Evolutionary conservation across 1,284 basidiomycete species (phyloP), one percentile per base, ranked within the genome.

Genomic region (Agroathelia rolfsii): DNA sequence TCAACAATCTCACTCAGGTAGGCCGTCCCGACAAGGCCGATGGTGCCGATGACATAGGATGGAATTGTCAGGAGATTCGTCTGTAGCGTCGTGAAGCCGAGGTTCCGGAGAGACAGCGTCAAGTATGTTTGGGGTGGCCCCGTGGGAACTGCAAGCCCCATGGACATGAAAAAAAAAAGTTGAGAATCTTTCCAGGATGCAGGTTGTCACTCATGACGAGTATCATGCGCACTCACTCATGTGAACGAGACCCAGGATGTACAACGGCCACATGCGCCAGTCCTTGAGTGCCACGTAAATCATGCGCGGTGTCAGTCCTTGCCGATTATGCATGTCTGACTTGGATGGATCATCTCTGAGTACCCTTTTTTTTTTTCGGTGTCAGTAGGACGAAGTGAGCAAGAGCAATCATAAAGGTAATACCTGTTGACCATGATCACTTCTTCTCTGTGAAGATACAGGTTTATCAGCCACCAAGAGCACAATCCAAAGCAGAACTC

Each of bases 241-340:
- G 39, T 66, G 63, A 11, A 57, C 49, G 8, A 69, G 40, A 9
- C 65, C 66, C 14, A 72, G 52, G 12, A 58, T 42, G 40, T 74
- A 73, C 12, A 74, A 37, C 0, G 73, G 72, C 70, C 72, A 76
- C 40, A 76, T 50, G 30, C 63, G 52, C 59, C 66, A 72, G 45
- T 75, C 70, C 15, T 50, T 52, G 7, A 75, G 31, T 8, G 65
- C 61, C 27, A 51, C 43, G 47, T 55, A 66, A 16, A 74, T 62
- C 58, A 65, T 67, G 28, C 42, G 42, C 5, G 58, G 35, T 3
- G 58, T 58, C 3, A 76, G 54, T 5, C 69, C 69, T 51, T 78
- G 59, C 14, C 76, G 65, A 43, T 79, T 78, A 52, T 79, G 73
- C 75, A 78, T 78, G 42, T 62, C 56, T 10, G 62, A 66, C 50